phyloP scores from a whole-genome alignment of 208 protist genomes.

The Histomonas meleagridis region DNA sequence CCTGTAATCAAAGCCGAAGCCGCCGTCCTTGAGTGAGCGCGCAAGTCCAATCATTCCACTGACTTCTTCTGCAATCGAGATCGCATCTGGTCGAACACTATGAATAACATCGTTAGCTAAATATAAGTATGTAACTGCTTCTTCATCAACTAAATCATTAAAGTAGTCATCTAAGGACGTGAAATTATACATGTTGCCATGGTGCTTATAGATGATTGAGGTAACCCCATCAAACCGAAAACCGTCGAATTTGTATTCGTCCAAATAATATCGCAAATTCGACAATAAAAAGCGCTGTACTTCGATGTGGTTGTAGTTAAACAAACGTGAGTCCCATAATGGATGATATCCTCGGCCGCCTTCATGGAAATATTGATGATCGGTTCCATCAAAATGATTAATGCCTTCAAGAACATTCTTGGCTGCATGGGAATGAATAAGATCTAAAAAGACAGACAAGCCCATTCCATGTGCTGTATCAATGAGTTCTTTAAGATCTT shows the following conservation, averaged over 20 bases:
- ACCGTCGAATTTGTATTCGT: constrained; percentile 68
- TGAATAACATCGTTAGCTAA: constrained; percentile 51
- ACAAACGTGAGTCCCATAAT: constrained; percentile 60
- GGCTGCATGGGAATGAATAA: constrained; percentile 61
- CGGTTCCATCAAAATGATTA: constrained; percentile 64
- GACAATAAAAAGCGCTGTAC: constrained; percentile 57
- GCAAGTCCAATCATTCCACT: constrained; percentile 62
- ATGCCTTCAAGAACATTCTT: constrained; percentile 58
- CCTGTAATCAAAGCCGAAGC: constrained; percentile 74
- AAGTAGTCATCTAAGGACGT: constrained; percentile 62
- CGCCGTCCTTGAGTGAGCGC: constrained; percentile 61
- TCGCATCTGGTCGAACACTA: not conserved
- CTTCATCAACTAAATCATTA: constrained; percentile 56
- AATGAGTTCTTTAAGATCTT: constrained; percentile 65
- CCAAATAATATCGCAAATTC: constrained; percentile 38
- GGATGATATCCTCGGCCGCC: constrained; percentile 49
- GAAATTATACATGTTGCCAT: constrained; percentile 47
- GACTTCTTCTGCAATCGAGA: constrained; percentile 57
- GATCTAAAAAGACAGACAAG: constrained; percentile 65
- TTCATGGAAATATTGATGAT: constrained; percentile 58
- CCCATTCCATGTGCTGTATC: constrained; percentile 60
- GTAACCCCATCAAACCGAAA: constrained; percentile 78
- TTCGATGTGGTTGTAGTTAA: constrained; percentile 67
- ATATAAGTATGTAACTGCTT: constrained; percentile 62
- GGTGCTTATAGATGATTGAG: constrained; percentile 70